Percentiles rank a stretch among this genome's conserved stretches.
Evolutionary conservation across 805 yeast species (phyloP).

Genomic region (Priceomyces carsonii): DNA sequence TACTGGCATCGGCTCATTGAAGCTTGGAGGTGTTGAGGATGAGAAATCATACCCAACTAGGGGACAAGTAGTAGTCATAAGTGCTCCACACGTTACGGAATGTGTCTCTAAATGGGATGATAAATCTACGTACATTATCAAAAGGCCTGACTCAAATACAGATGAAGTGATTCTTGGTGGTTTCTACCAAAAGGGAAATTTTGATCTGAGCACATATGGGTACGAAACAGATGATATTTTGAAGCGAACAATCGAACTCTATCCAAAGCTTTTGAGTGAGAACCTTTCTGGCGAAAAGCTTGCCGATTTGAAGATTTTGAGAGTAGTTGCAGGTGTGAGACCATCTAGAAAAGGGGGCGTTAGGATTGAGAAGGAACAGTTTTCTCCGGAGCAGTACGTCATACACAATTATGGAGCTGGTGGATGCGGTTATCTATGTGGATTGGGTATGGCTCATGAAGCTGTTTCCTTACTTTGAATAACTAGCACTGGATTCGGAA

Average conservation of each 20-base stretch:
- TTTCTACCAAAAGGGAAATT: constrained; percentile 61
- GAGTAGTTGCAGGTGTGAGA: constrained; percentile 73
- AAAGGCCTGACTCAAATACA: constrained; percentile 18
- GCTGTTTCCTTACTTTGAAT: too few species aligned
- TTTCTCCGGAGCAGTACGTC: constrained; percentile 26
- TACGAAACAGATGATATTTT: constrained; percentile 63
- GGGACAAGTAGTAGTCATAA: constrained; percentile 27
- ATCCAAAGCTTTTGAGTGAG: constrained; percentile 48
- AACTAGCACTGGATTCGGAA: too few species aligned
- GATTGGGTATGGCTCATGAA: constrained; percentile 55
- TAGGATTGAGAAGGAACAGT: constrained; percentile 58
- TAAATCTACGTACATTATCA: constrained; percentile 23
- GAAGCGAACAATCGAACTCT: constrained; percentile 52
- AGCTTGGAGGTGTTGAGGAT: constrained; percentile 22
- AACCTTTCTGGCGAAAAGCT: constrained; percentile 31
- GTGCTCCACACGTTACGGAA: constrained; percentile 25
- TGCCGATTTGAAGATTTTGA: constrained; percentile 51
- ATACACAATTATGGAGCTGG: constrained; percentile 75
- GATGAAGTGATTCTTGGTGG: constrained; percentile 62
- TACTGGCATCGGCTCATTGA: constrained; percentile 24
- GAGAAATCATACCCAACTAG: constrained; percentile 18
- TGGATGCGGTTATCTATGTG: constrained; percentile 68
- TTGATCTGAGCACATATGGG: constrained; percentile 59
- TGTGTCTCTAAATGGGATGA: constrained; percentile 19
- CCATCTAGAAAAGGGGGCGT: constrained; percentile 79